A percentile compares a stretch with the other conserved stretches of the same genome.
Conservation (phyloP, 305 asterid species). For the Solanum chacoense region DNA sequence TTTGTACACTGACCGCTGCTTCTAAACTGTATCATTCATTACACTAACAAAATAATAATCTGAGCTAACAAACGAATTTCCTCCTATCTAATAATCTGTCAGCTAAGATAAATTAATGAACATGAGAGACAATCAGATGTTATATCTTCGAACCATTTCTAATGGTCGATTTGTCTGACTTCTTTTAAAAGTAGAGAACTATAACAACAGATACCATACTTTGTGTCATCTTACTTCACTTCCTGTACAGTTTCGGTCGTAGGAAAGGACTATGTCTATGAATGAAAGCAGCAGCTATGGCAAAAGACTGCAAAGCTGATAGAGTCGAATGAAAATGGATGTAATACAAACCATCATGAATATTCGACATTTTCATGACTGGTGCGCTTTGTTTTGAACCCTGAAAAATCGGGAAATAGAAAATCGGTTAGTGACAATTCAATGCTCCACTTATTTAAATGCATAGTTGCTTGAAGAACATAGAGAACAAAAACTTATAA, state of each 20-base stretch:
- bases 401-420: constrained; percentile 22
- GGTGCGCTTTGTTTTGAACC: constrained; percentile 53
- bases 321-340: constrained; percentile 62
- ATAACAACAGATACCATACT: neutral
- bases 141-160: neutral
- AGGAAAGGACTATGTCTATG: constrained; percentile 51
- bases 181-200: neutral
- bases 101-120: neutral
- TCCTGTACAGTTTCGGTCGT: constrained; percentile 43
- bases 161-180: neutral
- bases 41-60: neutral
- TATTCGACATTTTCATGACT: constrained; percentile 61
- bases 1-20: neutral
- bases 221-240: constrained; percentile 18
- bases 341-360: constrained; percentile 55
- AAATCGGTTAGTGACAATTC: neutral
- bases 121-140: neutral
- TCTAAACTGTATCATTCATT: neutral
- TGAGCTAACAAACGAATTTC: neutral
- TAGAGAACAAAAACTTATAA: neutral
- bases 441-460: neutral
- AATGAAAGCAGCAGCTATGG: constrained; percentile 65
- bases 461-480: neutral
- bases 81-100: neutral
- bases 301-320: constrained; percentile 70